Evolutionary conservation across 257 asterid genomes (phyloP).

Genomic region (Asclepias syriaca): DNA sequence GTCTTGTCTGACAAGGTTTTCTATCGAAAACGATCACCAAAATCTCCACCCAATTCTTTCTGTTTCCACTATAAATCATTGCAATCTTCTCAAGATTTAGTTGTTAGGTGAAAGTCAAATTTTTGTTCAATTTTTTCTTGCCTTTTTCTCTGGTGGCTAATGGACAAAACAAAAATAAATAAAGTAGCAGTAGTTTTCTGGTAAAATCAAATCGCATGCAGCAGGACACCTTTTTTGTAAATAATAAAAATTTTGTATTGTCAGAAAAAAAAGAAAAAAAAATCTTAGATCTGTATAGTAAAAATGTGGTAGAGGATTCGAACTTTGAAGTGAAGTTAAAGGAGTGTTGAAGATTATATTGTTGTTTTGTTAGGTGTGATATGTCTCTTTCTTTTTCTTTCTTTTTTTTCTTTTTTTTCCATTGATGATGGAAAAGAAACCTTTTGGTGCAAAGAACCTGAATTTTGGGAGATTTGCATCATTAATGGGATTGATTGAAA

Average conservation of each 20-base stretch:
- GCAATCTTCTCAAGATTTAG: slow-evolving; percentile 7
- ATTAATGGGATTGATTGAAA: slow-evolving; percentile 4
- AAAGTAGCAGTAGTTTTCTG: slow-evolving; percentile 1
- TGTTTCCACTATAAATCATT: slow-evolving; percentile 16
- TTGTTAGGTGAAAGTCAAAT: slow-evolving; percentile 25
- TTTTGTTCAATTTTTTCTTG: slow-evolving; percentile 18
- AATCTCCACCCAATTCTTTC: slow-evolving; percentile 22
- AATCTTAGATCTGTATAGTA: too few species aligned
- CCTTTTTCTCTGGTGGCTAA: slow-evolving; percentile 24
- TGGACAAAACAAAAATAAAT: not conserved
- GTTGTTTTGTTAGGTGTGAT: slow-evolving; percentile 3
- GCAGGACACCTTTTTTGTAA: slow-evolving; percentile 1
- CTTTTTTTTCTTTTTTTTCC: not conserved
- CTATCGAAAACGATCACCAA: slow-evolving; percentile 29
- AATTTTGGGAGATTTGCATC: slow-evolving; percentile 18
- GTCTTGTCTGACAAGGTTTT: slow-evolving; percentile 17
- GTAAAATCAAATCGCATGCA: slow-evolving; percentile 3
- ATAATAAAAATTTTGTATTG: too few species aligned
- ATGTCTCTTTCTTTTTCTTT: slow-evolving; percentile 9
- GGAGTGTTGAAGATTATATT: slow-evolving; percentile 5
- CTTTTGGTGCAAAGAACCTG: slow-evolving; percentile 11
- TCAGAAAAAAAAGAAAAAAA: not conserved
- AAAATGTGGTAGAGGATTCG: not conserved
- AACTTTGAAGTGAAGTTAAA: too few species aligned
- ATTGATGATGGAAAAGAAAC: not conserved